Percentiles rank a stretch among this genome's conserved stretches.
These are phyloP conservation scores for Aspergillus persii DNA, from an alignment of 2,329 filamentous ascomycete genomes.

Conservation along the genomic window DNA sequence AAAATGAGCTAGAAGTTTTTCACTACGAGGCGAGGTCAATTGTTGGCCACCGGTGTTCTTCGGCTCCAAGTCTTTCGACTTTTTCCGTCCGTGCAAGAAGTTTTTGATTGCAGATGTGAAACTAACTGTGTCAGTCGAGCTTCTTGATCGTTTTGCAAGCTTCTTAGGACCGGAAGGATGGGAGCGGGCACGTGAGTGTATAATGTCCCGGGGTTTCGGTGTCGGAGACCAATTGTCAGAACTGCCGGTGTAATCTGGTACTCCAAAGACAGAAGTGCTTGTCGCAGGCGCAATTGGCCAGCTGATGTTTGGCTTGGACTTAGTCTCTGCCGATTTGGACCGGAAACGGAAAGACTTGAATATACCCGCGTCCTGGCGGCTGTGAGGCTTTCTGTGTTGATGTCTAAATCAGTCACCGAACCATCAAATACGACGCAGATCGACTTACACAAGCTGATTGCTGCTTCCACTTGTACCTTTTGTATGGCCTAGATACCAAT, in stretches of 20 bases:
- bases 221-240: background rate
- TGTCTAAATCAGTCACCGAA: background rate
- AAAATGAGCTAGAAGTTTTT: background rate
- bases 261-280: background rate
- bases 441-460: background rate
- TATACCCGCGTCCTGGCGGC: background rate
- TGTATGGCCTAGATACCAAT: background rate
- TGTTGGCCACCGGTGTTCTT: background rate
- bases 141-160: background rate
- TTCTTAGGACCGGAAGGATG: background rate
- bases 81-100: conserved; percentile 5
- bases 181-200: background rate
- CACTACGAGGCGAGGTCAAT: background rate
- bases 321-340: background rate
- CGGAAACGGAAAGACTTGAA: background rate
- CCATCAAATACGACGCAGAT: background rate
- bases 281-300: background rate
- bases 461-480: background rate
- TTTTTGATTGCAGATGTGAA: conserved; percentile 1
- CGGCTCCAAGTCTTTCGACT: background rate
- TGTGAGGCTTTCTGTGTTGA: background rate
- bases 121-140: background rate
- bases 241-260: background rate
- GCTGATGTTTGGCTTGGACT: background rate
- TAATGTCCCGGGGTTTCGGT: background rate